Conservation (phyloP, 495 filamentous ascomycete genomes). For the Neurospora terricola region DNA sequence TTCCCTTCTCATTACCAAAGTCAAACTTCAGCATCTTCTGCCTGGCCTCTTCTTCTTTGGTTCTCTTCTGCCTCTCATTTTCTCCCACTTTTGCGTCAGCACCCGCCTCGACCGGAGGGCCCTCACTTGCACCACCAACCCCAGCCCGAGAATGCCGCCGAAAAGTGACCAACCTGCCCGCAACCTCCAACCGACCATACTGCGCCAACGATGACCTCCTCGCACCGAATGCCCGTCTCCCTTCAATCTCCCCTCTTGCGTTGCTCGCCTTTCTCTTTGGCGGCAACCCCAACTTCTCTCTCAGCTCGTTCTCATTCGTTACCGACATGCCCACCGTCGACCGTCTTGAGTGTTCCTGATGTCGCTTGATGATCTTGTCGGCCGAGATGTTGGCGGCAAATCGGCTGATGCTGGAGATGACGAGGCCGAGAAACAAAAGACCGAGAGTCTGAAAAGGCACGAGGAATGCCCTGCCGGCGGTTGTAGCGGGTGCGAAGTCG, state of each 20-base stretch:
- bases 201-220: conserved; percentile 19
- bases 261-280: conserved; percentile 8
- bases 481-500: conserved; percentile 43
- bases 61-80: not conserved
- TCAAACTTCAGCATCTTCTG: not conserved
- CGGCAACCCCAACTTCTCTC: conserved; percentile 31
- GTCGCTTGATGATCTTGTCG: conserved; percentile 56
- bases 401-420: conserved; percentile 58
- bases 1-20: conserved; percentile 12
- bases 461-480: conserved; percentile 42
- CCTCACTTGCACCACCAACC: not conserved
- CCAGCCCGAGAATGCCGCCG: not conserved
- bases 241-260: not conserved
- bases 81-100: not conserved
- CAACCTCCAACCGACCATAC: conserved; percentile 26
- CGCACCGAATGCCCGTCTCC: not conserved
- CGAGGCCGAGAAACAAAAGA: conserved; percentile 64
- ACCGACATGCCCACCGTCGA: conserved; percentile 47
- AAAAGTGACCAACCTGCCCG: conserved; percentile 28
- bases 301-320: conserved; percentile 34
- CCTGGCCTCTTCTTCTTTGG: not conserved
- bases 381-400: conserved; percentile 54
- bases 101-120: accelerated
- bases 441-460: conserved; percentile 69
- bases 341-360: conserved; percentile 48